Percentiles rank a stretch among this genome's conserved stretches.
These are phyloP conservation scores for Pythium rishiriense DNA, from an alignment of 352 stramenopile genomes.

Conservation along the genomic window DNA sequence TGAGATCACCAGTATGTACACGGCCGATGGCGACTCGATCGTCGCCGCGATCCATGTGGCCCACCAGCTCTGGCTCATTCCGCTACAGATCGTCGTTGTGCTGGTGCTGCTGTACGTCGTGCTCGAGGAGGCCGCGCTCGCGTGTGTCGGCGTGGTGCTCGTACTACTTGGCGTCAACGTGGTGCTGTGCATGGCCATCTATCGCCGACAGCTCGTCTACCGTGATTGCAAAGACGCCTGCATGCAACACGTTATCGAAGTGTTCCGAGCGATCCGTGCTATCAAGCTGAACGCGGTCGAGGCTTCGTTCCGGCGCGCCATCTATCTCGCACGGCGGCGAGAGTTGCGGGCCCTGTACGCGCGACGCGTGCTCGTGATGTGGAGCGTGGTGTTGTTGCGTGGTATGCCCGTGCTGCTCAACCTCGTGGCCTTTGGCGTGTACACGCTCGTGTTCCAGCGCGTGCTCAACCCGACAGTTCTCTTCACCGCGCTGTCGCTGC, in stretches of 20 bases:
- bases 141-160: slow-evolving; percentile 44
- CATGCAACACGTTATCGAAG: slow-evolving; percentile 45
- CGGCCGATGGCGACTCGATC: slow-evolving; percentile 44
- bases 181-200: slow-evolving; percentile 34
- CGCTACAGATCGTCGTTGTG: slow-evolving; percentile 44
- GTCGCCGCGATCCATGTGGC: slow-evolving; percentile 36
- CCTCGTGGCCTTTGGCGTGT: not conserved
- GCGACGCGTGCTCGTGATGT: not conserved
- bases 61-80: slow-evolving; percentile 69
- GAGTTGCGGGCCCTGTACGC: no score
- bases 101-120: slow-evolving; percentile 40
- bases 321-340: no score
- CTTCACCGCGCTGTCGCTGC: not conserved
- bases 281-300: slow-evolving; percentile 94
- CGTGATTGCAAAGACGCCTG: slow-evolving; percentile 36
- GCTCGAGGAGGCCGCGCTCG: slow-evolving; percentile 41
- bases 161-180: slow-evolving; percentile 43
- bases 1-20: slow-evolving; percentile 63
- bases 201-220: slow-evolving; percentile 5
- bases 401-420: not conserved
- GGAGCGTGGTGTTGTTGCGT: not conserved
- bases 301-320: slow-evolving; percentile 47
- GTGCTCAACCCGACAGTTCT: not conserved
- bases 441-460: not conserved
- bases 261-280: slow-evolving; percentile 79